A percentile compares a stretch with the other conserved stretches of the same genome.
phyloP scores from a whole-genome alignment of 163 green algal species.

The Scenedesmus sp. region DNA sequence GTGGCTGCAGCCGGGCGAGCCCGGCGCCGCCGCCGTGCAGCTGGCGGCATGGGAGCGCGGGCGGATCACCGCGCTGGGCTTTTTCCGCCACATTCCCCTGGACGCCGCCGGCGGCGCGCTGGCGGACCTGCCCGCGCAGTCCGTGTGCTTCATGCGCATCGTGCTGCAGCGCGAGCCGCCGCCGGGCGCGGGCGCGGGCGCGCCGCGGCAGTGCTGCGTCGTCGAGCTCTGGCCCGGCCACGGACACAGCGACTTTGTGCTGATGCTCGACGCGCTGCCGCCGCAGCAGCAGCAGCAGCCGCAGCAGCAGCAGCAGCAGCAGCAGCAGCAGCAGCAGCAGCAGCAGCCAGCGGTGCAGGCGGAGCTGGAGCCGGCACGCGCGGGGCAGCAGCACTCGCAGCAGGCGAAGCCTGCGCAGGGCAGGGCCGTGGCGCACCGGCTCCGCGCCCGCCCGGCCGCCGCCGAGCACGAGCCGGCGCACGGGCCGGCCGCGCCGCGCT shows the following conservation, averaged over 20 bases:
- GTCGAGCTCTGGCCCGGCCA: slow-evolving; percentile 24
- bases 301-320: slow-evolving; percentile 13
- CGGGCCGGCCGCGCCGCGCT: no score
- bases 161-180: neutral
- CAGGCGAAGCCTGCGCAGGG: neutral
- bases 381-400: neutral
- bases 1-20: no score
- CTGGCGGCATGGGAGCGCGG: no score
- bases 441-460: no score
- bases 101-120: no score
- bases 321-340: neutral
- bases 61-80: no score
- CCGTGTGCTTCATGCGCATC: no score
- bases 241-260: slow-evolving; percentile 3
- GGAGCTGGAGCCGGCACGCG: no score
- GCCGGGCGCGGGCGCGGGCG: neutral
- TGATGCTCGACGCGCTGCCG: slow-evolving; percentile 4
- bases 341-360: neutral
- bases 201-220: neutral
- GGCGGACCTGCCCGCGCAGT: no score
- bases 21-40: no score
- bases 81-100: no score
- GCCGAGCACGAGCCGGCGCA: no score
- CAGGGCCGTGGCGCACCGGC: neutral
- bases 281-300: neutral